Conservation (phyloP, 805 yeast species). For the Metschnikowia lunata region DNA sequence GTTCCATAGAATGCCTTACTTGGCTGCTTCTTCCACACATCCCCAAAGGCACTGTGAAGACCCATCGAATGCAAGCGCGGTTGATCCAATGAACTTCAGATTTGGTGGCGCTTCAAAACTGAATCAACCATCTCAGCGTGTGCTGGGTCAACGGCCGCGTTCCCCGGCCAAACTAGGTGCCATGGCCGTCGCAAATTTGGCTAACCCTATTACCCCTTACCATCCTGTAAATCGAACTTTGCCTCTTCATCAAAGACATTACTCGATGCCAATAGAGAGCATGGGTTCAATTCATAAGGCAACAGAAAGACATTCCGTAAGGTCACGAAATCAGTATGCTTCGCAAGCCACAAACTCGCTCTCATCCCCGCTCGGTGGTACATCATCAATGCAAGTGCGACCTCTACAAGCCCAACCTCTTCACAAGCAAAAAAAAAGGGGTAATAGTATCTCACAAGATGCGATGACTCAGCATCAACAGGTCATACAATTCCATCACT, state of each 20-base stretch:
- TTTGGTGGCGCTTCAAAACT: conserved; percentile 29
- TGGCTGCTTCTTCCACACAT: conserved; percentile 5
- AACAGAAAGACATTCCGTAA: conserved; percentile 2
- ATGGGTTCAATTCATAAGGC: neutral
- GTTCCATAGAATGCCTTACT: conserved; percentile 7
- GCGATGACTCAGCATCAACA: conserved; percentile 47
- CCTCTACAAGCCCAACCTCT: conserved; percentile 41
- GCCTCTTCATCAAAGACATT: conserved; percentile 37
- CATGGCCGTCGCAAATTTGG: conserved; percentile 54
- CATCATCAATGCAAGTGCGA: conserved; percentile 38
- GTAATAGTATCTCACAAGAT: conserved; percentile 36
- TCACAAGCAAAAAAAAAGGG: conserved; percentile 27
- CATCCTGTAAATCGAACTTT: conserved; percentile 19
- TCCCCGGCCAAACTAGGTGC: conserved; percentile 76
- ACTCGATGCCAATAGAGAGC: conserved; percentile 37
- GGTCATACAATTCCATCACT: conserved; percentile 53
- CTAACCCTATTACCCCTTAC: conserved; percentile 35
- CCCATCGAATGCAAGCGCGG: conserved; percentile 25
- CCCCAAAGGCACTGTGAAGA: conserved; percentile 15
- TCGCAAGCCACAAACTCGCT: conserved; percentile 2
- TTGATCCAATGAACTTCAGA: conserved; percentile 32
- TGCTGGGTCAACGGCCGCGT: conserved; percentile 37
- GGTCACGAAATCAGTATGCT: conserved; percentile 1
- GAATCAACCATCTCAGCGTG: conserved; percentile 10
- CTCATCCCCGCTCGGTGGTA: conserved; percentile 22